Evolutionary conservation across 108 stramenopile genomes (phyloP).

Genomic region (Cyclotella choctawhatcheeana): DNA sequence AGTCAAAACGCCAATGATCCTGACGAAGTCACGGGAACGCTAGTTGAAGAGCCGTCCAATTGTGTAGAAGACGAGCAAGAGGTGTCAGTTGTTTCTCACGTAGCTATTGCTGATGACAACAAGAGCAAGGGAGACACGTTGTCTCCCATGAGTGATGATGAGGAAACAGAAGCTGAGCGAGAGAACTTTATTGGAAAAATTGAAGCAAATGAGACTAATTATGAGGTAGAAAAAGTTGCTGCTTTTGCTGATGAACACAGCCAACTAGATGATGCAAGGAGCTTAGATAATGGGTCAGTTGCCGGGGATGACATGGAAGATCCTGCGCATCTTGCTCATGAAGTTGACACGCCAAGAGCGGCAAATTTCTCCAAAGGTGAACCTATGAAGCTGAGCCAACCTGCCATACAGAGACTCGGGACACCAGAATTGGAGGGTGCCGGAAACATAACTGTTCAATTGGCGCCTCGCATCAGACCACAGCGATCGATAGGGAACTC

Average conservation of each 20-base stretch:
- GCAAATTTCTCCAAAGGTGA: background rate
- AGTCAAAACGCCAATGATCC: background rate
- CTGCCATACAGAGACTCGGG: background rate
- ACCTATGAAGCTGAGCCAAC: background rate
- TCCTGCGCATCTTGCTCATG: background rate
- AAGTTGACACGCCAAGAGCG: background rate
- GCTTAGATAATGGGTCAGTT: background rate
- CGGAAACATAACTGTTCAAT: background rate
- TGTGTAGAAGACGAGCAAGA: background rate
- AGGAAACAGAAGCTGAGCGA: background rate
- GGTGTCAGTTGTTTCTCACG: background rate
- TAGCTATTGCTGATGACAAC: background rate
- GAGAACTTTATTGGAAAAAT: background rate
- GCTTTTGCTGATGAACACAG: background rate
- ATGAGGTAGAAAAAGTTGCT: background rate
- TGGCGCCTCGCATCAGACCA: constrained; percentile 1
- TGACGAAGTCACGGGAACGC: background rate
- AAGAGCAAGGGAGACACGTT: background rate
- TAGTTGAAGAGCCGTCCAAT: background rate
- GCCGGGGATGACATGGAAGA: background rate
- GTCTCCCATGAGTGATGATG: constrained; percentile 1
- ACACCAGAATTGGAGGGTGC: background rate
- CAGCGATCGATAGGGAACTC: background rate
- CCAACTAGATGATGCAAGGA: background rate
- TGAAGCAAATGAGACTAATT: background rate